A percentile compares a stretch with the other conserved stretches of the same genome.
phyloP scores from a whole-genome alignment of 768 basidiomycete species.

The Kwoniella shandongensis region DNA sequence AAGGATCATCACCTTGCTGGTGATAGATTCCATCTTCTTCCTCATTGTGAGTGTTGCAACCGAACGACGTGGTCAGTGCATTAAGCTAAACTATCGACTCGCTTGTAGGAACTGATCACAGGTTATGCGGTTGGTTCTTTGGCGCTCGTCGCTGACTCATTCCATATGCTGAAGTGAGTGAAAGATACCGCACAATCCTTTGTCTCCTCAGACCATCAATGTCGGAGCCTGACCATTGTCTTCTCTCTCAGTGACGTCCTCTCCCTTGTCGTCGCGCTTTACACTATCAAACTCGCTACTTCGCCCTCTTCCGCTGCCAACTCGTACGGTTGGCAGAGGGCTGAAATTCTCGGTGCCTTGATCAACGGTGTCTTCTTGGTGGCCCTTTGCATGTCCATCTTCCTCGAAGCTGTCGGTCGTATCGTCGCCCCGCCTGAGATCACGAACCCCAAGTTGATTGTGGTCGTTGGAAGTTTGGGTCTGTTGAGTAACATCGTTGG shows the following conservation, averaged over 20 bases:
- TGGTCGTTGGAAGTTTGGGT: conserved; percentile 85
- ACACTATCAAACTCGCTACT: conserved; percentile 70
- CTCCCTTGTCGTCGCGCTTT: conserved; percentile 90
- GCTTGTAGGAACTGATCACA: conserved; percentile 50
- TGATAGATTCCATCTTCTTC: conserved; percentile 69
- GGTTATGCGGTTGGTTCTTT: conserved; percentile 96
- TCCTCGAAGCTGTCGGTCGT: conserved; percentile 83
- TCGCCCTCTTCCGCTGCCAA: conserved; percentile 61
- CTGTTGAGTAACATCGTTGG: conserved; percentile 90
- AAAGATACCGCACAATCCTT: neutral
- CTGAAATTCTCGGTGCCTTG: conserved; percentile 91
- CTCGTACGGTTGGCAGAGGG: conserved; percentile 99
- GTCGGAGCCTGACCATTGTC: conserved; percentile 11
- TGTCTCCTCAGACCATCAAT: neutral
- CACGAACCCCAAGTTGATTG: conserved; percentile 79
- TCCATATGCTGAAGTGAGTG: conserved; percentile 96
- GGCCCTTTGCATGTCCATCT: conserved; percentile 94
- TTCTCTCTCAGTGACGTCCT: conserved; percentile 76
- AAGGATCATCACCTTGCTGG: conserved; percentile 62
- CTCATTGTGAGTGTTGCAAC: conserved; percentile 75
- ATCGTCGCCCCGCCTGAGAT: conserved; percentile 86
- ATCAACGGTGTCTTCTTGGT: conserved; percentile 96
- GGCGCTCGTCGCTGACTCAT: conserved; percentile 92
- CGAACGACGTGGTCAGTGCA: no score
- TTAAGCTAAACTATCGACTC: no score